Evolutionary conservation across 768 basidiomycete species (phyloP).

Genomic region (Rhodotorula paludigena): DNA sequence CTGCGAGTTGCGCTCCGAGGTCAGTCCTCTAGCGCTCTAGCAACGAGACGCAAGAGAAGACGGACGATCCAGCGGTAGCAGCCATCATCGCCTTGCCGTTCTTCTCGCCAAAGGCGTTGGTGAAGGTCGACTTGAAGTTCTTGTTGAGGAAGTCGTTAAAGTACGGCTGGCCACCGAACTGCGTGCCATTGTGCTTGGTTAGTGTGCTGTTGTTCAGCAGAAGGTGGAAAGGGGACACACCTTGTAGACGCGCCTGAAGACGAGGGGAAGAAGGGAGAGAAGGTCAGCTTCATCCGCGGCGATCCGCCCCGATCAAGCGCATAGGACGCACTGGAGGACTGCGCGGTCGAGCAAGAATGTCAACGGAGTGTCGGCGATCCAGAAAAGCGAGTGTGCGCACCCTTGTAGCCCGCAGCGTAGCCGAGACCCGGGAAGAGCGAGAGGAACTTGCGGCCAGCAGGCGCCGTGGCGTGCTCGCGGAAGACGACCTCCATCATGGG

Average conservation of each 20-base stretch:
- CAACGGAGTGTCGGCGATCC: neutral
- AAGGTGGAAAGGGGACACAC: neutral
- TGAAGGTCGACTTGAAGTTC: slow-evolving; percentile 76
- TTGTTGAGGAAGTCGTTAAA: slow-evolving; percentile 85
- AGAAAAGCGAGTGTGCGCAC: neutral
- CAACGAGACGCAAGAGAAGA: slow-evolving; percentile 9
- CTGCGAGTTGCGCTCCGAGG: slow-evolving; percentile 42
- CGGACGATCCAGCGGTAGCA: slow-evolving; percentile 84
- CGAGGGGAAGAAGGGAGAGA: neutral
- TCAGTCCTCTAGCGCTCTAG: no score
- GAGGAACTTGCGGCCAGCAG: slow-evolving; percentile 64
- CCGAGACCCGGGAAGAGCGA: slow-evolving; percentile 98
- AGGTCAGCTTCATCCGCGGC: neutral
- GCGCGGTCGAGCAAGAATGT: neutral
- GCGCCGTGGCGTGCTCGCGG: slow-evolving; percentile 69
- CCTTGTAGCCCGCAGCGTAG: slow-evolving; percentile 96
- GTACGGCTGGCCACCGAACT: slow-evolving; percentile 97
- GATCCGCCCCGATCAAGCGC: neutral
- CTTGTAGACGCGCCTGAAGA: slow-evolving; percentile 41
- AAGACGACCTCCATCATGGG: slow-evolving; percentile 70
- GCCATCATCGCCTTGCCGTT: slow-evolving; percentile 95
- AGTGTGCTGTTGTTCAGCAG: neutral
- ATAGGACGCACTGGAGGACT: slow-evolving; percentile 36
- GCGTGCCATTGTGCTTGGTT: slow-evolving; percentile 55
- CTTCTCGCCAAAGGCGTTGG: slow-evolving; percentile 80